These are phyloP conservation scores for Rhododendron ferrugineum DNA, from an alignment of 148 eudicot species.

Conservation along the genomic window DNA sequence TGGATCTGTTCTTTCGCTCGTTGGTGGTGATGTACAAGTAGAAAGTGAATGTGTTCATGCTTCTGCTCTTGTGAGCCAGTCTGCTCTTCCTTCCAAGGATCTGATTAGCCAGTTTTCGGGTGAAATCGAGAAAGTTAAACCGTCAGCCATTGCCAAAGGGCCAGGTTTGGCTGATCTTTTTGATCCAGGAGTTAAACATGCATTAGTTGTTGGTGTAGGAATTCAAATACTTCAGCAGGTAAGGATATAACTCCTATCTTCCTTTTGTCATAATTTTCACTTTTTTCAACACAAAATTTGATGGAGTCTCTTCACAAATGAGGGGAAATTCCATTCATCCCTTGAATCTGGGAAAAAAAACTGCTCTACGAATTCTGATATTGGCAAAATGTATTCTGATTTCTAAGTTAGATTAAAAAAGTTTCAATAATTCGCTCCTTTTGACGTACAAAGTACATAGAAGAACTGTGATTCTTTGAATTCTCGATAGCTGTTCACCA, in stretches of 20 bases:
- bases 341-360: background rate
- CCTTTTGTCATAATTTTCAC: background rate
- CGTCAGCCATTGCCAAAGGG: slow-evolving; percentile 39
- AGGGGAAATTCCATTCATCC: background rate
- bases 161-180: slow-evolving; percentile 58
- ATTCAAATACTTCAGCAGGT: slow-evolving; percentile 84
- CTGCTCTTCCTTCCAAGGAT: slow-evolving; percentile 48
- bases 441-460: background rate
- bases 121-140: slow-evolving; percentile 28
- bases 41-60: slow-evolving; percentile 64
- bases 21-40: slow-evolving; percentile 36
- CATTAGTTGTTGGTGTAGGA: slow-evolving; percentile 66
- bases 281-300: background rate
- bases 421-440: background rate
- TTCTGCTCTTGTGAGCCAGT: slow-evolving; percentile 80
- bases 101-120: slow-evolving; percentile 39
- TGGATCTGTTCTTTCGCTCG: slow-evolving; percentile 60
- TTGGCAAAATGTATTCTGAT: background rate
- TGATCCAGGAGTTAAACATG: slow-evolving; percentile 77
- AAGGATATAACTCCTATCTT: background rate
- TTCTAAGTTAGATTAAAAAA: background rate
- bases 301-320: background rate
- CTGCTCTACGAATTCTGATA: background rate
- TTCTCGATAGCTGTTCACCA: background rate
- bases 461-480: background rate